A percentile compares a stretch with the other conserved stretches of the same genome.
Evolutionary conservation across 768 basidiomycete species (phyloP).

Genomic region (Collybia sordida): DNA sequence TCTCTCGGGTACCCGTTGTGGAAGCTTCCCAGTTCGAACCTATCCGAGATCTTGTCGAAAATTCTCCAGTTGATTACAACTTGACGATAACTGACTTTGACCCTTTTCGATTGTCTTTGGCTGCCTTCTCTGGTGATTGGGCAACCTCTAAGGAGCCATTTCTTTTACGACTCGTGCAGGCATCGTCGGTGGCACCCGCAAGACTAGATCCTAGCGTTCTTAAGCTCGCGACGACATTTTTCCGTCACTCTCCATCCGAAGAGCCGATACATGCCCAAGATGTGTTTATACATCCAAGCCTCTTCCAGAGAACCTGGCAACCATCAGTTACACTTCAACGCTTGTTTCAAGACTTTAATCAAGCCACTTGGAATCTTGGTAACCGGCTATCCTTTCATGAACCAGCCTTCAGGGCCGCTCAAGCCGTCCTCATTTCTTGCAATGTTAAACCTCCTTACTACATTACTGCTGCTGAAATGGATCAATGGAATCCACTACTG

Average conservation of each 20-base stretch:
- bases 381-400: slow-evolving; percentile 17
- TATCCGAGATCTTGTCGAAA: slow-evolving; percentile 18
- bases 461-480: slow-evolving; percentile 22
- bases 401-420: slow-evolving; percentile 15
- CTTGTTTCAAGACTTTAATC: slow-evolving; percentile 19
- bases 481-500: slow-evolving; percentile 19
- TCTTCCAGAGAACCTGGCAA: slow-evolving; percentile 8
- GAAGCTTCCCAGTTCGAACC: slow-evolving; percentile 17
- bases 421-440: slow-evolving; percentile 7
- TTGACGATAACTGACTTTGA: slow-evolving; percentile 12
- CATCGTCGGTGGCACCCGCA: slow-evolving; percentile 7
- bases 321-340: slow-evolving; percentile 9
- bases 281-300: slow-evolving; percentile 16
- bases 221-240: slow-evolving; percentile 24
- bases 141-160: slow-evolving; percentile 8
- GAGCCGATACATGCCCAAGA: slow-evolving; percentile 18
- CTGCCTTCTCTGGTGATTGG: slow-evolving; percentile 13
- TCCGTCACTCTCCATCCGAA: slow-evolving; percentile 13
- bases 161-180: slow-evolving; percentile 17
- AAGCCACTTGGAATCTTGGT: slow-evolving; percentile 20
- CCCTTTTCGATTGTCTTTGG: slow-evolving; percentile 10
- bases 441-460: slow-evolving; percentile 21
- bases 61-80: slow-evolving; percentile 11
- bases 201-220: slow-evolving; percentile 10
- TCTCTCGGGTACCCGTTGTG: slow-evolving; percentile 11